Percentiles rank a stretch among this genome's conserved stretches.
These are phyloP conservation scores for Rachicladosporium sp. DNA, from an alignment of 2,329 filamentous ascomycete species.

Conservation along the genomic window DNA sequence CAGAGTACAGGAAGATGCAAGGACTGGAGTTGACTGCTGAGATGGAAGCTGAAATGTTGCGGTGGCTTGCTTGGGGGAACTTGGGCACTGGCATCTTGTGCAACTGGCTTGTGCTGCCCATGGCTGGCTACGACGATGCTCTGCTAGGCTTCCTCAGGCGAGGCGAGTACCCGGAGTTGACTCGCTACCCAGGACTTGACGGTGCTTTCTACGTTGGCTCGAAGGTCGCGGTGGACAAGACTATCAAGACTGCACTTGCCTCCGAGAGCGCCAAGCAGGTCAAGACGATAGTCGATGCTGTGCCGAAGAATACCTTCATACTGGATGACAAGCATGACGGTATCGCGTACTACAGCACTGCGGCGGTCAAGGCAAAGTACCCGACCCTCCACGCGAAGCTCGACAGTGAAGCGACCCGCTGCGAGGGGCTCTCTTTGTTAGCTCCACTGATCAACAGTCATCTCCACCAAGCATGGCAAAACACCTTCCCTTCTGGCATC, in stretches of 20 bases:
- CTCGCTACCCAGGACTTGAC: constrained; percentile 61
- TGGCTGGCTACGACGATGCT: constrained; percentile 62
- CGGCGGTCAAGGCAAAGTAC: constrained; percentile 54
- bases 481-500: constrained; percentile 62
- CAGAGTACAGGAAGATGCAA: constrained; percentile 61
- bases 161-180: constrained; percentile 62
- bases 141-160: constrained; percentile 61
- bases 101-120: constrained; percentile 71
- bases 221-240: constrained; percentile 36
- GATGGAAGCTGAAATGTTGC: constrained; percentile 59
- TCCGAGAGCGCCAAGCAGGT: constrained; percentile 45
- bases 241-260: constrained; percentile 29
- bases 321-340: constrained; percentile 53
- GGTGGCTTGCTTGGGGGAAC: constrained; percentile 86
- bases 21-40: constrained; percentile 45
- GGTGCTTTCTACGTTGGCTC: constrained; percentile 63
- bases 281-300: constrained; percentile 51
- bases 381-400: constrained; percentile 52
- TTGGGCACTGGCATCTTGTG: constrained; percentile 76
- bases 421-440: constrained; percentile 50
- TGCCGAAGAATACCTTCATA: constrained; percentile 48
- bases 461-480: constrained; percentile 75
- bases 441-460: constrained; percentile 71
- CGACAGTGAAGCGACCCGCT: constrained; percentile 37
- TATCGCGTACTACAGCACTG: constrained; percentile 65